Conservation (phyloP, 345 rosid species). For the Triadica sebifera region DNA sequence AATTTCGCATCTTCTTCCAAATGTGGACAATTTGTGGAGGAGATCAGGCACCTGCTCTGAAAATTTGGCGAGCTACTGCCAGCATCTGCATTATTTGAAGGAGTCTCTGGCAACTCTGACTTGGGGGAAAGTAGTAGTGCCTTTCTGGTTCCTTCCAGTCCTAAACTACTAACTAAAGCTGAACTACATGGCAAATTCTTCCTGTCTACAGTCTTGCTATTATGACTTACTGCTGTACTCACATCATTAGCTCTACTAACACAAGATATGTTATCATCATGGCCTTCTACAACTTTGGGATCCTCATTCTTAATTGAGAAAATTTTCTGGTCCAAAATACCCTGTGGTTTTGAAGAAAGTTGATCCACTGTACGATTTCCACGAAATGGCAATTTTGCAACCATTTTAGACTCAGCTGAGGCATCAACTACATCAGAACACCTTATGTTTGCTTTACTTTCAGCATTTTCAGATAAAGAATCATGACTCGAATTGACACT, state of each 20-base stretch:
- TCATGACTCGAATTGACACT: slow-evolving; percentile 52
- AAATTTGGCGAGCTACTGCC: slow-evolving; percentile 24
- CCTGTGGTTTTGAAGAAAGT: slow-evolving; percentile 33
- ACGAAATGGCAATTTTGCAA: slow-evolving; percentile 31
- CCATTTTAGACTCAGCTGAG: slow-evolving; percentile 37
- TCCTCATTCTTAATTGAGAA: slow-evolving; percentile 29
- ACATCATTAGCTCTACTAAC: slow-evolving; percentile 40
- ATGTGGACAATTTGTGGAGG: slow-evolving; percentile 10
- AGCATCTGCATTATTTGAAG: slow-evolving; percentile 30
- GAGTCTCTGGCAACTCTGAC: slow-evolving; percentile 31
- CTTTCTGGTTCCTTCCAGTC: slow-evolving; percentile 36
- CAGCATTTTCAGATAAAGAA: slow-evolving; percentile 56
- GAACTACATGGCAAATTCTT: slow-evolving; percentile 43
- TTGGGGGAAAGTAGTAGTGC: slow-evolving; percentile 35
- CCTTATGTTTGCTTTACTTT: slow-evolving; percentile 53
- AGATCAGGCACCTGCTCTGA: slow-evolving; percentile 20
- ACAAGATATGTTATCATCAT: slow-evolving; percentile 56
- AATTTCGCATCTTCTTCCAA: slow-evolving; percentile 6
- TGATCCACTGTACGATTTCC: slow-evolving; percentile 31
- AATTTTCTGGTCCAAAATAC: slow-evolving; percentile 36
- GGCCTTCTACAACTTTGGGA: slow-evolving; percentile 45
- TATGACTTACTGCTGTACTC: slow-evolving; percentile 25
- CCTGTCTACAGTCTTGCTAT: slow-evolving; percentile 35
- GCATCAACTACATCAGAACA: slow-evolving; percentile 39
- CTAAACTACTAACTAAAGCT: slow-evolving; percentile 44